Conservation (phyloP, 257 asterid species). For the Nicotiana undulata region DNA sequence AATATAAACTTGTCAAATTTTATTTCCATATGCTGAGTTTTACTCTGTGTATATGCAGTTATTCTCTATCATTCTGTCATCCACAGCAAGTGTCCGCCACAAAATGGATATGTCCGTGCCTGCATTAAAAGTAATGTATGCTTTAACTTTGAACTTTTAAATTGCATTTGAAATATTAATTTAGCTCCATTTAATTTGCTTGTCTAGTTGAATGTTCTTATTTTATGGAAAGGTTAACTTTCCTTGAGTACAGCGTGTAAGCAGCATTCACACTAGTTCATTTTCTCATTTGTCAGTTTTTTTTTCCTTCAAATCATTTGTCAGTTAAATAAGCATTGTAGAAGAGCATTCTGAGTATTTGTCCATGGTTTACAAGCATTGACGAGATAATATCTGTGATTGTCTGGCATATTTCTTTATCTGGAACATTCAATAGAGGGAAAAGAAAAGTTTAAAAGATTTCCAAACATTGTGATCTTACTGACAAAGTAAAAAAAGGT, state of each 20-base stretch:
- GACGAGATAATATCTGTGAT: neutral
- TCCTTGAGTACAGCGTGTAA: neutral
- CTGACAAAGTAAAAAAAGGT: neutral
- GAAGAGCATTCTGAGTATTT: neutral
- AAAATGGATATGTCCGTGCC: slow-evolving; percentile 73
- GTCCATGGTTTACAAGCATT: neutral
- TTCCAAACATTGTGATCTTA: neutral
- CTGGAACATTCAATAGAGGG: neutral
- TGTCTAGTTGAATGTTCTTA: neutral
- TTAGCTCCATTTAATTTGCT: neutral
- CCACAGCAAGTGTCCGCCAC: slow-evolving; percentile 69
- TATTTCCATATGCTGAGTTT: neutral
- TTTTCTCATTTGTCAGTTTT: neutral
- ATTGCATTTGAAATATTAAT: neutral
- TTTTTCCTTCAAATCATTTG: neutral
- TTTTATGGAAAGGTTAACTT: neutral
- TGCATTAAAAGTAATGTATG: slow-evolving; percentile 81
- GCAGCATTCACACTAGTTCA: neutral
- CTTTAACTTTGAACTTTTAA: slow-evolving; percentile 26
- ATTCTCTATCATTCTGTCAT: slow-evolving; percentile 84
- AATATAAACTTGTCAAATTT: neutral
- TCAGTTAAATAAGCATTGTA: neutral
- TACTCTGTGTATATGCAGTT: slow-evolving; percentile 42
- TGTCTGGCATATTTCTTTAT: neutral
- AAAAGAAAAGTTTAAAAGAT: neutral